Percentiles rank a stretch among this genome's conserved stretches.
phyloP scores from a whole-genome alignment of 108 stramenopile genomes.

The Ochromonas danica region DNA sequence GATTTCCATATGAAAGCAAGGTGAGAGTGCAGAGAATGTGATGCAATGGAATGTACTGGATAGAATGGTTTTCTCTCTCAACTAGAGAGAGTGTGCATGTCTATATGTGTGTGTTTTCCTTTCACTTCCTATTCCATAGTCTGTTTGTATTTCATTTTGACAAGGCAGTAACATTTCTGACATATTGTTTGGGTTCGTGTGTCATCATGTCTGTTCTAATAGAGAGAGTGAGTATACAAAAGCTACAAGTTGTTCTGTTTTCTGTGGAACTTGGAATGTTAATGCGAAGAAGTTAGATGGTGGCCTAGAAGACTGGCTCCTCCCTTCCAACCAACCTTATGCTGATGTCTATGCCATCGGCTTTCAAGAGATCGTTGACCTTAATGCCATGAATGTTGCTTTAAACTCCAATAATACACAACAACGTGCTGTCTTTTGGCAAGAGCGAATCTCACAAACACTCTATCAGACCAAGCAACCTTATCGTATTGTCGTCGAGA shows the following conservation, averaged over 20 bases:
- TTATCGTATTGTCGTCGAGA: conserved; percentile 52
- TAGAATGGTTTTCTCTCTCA: no score
- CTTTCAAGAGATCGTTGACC: conserved; percentile 99
- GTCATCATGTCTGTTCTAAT: not conserved
- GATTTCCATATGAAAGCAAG: conserved; percentile 53
- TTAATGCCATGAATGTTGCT: conserved; percentile 97
- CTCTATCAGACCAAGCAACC: conserved; percentile 59
- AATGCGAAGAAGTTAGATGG: conserved; percentile 92
- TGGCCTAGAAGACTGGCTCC: conserved; percentile 72
- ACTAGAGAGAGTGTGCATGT: no score
- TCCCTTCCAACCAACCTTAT: not conserved
- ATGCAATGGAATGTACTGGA: no score
- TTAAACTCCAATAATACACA: conserved; percentile 83
- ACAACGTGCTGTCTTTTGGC: conserved; percentile 79
- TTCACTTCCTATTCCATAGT: no score
- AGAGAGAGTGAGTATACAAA: conserved; percentile 44
- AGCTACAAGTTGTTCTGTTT: conserved; percentile 50
- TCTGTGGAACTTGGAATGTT: conserved; percentile 97
- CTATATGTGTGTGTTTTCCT: no score
- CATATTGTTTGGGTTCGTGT: no score
- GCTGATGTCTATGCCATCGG: conserved; percentile 87
- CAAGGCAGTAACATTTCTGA: no score
- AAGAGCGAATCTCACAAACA: conserved; percentile 67
- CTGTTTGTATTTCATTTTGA: no score
- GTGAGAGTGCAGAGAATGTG: no score